Base-by-base conservation (phyloP, 208 protist genomes). In the Trypanosoma avium region DNA sequence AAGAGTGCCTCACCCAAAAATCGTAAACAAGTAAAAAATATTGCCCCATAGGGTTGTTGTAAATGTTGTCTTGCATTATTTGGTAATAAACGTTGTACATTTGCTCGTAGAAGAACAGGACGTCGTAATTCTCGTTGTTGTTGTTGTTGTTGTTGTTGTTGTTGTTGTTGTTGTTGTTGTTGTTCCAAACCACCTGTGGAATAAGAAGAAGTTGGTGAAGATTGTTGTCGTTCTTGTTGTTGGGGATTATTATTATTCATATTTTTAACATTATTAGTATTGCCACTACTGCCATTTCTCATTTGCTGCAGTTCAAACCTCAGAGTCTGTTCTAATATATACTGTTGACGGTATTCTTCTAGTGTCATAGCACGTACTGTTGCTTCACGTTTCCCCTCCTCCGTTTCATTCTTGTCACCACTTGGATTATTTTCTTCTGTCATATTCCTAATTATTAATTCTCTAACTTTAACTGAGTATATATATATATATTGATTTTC, bases 341-440 rank as follows among this genome's bases (percentile, higher is more conserved):
- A 67, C 0, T 60, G 5, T 26, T 7, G 22, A 6, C 52, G 33
- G 52, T 60, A 67, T 27, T 67, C 61, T 30, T 67, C 61, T 26
- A 1, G 60, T 33, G 61, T 50, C 61, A 67, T 36, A 2, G 40
- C 5, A 30, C 30, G 52, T n/a, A 22, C 0, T 19, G n/a, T n/a
- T n/a, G n/a, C n/a, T n/a, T n/a, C n/a, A n/a, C n/a, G 8, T 1
- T 52, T 15, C 4, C 3, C 21, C 10, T 30, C 33, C 30, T 48
- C 49, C 38, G 33, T 30, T 9, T 19, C 22, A 38, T 9, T 42
- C 10, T 8, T 17, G 17, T 49, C 27, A n/a, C 1, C 4, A 24
- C 13, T 24, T 29, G 15, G 36, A 12, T n/a, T 47, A 3, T 40
- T 12, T 8, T 67, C n/a, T 2, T 4, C 24, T 19, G 55, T 30